Conservation (phyloP, 352 stramenopile species). For the Phytopythium aichiense region DNA sequence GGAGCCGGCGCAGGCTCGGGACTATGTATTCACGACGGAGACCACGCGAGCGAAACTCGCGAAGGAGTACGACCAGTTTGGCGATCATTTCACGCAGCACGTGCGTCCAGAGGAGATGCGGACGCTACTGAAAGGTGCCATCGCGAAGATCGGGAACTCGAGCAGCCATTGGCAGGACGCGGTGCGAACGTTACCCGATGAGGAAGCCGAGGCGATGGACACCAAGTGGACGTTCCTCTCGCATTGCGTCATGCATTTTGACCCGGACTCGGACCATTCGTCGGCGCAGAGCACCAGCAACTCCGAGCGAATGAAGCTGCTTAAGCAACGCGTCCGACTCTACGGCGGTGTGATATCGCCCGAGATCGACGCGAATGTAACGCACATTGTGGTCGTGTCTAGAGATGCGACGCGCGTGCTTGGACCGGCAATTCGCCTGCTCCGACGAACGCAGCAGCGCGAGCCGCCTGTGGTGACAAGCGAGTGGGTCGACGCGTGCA, state of each 20-base stretch:
- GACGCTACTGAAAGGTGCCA: constrained; percentile 43
- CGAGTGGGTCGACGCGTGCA: constrained; percentile 58
- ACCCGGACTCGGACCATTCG: constrained; percentile 11
- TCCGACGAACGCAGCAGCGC: constrained; percentile 36
- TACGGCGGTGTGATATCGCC: constrained; percentile 41
- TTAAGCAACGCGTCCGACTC: constrained; percentile 56
- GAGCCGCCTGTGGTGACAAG: constrained; percentile 55
- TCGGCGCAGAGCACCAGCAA: constrained; percentile 16
- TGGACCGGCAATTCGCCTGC: constrained; percentile 33
- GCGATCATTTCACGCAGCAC: constrained; percentile 71
- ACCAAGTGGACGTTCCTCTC: constrained; percentile 60
- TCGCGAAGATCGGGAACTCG: not conserved
- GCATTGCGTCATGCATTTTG: constrained; percentile 72
- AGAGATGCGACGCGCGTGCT: constrained; percentile 26
- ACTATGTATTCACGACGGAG: constrained; percentile 74
- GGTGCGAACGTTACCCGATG: constrained; percentile 33
- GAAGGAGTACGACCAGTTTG: constrained; percentile 69
- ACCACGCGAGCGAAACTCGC: constrained; percentile 42
- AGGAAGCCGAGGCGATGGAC: constrained; percentile 71
- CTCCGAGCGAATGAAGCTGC: constrained; percentile 39
- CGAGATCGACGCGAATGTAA: constrained; percentile 43
- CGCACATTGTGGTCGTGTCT: constrained; percentile 52
- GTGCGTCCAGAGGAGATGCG: constrained; percentile 42
- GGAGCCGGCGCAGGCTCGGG: constrained; percentile 37
- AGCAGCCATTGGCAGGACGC: constrained; percentile 42